These are phyloP conservation scores for Puccinia coronata DNA, from an alignment of 1,284 basidiomycete genomes.

Conservation along the genomic window DNA sequence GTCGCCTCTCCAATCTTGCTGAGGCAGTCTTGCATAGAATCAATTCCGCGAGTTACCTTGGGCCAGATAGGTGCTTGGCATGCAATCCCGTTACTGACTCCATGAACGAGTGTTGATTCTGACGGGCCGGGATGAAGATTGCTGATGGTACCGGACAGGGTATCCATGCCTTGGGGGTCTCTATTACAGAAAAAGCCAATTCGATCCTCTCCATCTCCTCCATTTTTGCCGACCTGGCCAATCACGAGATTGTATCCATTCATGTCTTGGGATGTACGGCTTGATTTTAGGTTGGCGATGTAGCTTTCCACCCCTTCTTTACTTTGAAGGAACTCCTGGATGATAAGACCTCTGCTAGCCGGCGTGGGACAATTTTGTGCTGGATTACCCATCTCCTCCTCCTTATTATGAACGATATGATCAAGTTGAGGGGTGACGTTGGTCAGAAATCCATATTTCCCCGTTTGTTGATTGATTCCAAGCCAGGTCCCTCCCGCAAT, in stretches of 20 bases:
- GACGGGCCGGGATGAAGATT: background rate
- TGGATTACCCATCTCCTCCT: background rate
- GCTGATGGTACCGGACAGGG: background rate
- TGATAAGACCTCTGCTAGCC: constrained; percentile 24
- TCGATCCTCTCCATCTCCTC: background rate
- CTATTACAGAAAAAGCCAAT: constrained; percentile 9
- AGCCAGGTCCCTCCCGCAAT: constrained; percentile 36
- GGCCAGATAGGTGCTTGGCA: constrained; percentile 5
- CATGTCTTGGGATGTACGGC: background rate
- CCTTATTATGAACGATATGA: background rate
- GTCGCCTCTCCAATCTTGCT: background rate
- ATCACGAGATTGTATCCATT: constrained; percentile 45
- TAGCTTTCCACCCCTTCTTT: background rate
- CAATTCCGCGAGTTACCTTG: constrained; percentile 1
- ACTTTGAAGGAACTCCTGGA: constrained; percentile 7
- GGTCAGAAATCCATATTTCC: constrained; percentile 24
- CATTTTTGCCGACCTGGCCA: constrained; percentile 9
- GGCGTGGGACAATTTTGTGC: background rate
- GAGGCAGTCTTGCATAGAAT: constrained; percentile 9
- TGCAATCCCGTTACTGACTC: constrained; percentile 31
- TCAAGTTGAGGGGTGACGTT: background rate
- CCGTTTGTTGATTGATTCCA: background rate
- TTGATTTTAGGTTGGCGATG: constrained; percentile 1
- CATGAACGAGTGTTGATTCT: constrained; percentile 4
- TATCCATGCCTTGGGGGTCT: background rate